Evolutionary conservation across 495 filamentous ascomycete genomes (phyloP).

Genomic region (Neurospora sp.): DNA sequence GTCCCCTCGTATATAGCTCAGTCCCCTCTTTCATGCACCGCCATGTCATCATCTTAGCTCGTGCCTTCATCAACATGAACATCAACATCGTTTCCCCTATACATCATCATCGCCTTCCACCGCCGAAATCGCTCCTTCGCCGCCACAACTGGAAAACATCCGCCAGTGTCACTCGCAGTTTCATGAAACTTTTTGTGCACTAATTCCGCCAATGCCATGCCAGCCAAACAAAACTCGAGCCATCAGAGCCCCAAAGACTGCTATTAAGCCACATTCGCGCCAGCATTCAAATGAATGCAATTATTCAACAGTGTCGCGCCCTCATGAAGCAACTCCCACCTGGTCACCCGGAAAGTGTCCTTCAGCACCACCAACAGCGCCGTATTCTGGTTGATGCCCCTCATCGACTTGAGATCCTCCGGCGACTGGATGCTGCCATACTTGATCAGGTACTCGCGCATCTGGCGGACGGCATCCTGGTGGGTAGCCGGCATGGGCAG

Average conservation of each 20-base stretch:
- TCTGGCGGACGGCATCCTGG: conserved; percentile 61
- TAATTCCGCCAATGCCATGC: neutral
- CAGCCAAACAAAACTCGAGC: neutral
- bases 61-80: neutral
- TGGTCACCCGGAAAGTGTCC: conserved; percentile 67
- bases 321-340: conserved; percentile 89
- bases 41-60: neutral
- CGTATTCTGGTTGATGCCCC: conserved; percentile 70
- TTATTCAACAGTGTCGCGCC: conserved; percentile 70
- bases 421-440: conserved; percentile 69
- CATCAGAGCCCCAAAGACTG: neutral
- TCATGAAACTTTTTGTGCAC: neutral
- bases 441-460: conserved; percentile 65
- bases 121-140: neutral
- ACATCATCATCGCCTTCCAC: neutral
- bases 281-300: conserved; percentile 52
- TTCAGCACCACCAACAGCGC: conserved; percentile 74
- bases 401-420: conserved; percentile 65
- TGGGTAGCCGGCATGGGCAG: conserved; percentile 40
- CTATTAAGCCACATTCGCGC: conserved; percentile 7
- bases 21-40: neutral
- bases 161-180: neutral
- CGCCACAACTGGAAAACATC: neutral
- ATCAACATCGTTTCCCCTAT: neutral
- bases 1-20: neutral